These are phyloP conservation scores for Beauveria rudraprayagi DNA, from an alignment of 2,329 filamentous ascomycete species.

Conservation along the genomic window DNA sequence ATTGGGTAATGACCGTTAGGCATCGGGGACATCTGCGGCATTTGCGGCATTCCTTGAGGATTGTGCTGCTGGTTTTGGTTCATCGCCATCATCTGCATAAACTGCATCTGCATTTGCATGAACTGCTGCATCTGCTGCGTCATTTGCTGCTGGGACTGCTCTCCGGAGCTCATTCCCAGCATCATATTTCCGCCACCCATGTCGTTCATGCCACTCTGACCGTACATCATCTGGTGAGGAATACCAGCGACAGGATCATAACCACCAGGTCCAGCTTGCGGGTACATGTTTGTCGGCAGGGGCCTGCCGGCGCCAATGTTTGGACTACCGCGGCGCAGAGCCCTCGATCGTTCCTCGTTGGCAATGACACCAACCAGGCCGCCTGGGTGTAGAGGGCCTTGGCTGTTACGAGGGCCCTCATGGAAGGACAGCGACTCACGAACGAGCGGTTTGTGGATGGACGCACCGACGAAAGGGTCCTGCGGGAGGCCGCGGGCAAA, in stretches of 20 bases:
- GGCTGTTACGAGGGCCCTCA: slow-evolving; percentile 36
- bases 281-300: slow-evolving; percentile 27
- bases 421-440: slow-evolving; percentile 69
- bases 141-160: slow-evolving; percentile 72
- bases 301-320: slow-evolving; percentile 48
- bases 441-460: slow-evolving; percentile 62
- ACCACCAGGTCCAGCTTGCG: slow-evolving; percentile 25
- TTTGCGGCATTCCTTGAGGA: slow-evolving; percentile 23
- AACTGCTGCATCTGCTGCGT: slow-evolving; percentile 78
- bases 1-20: slow-evolving; percentile 21
- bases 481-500: slow-evolving; percentile 77
- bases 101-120: slow-evolving; percentile 93
- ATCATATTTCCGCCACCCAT: slow-evolving; percentile 18
- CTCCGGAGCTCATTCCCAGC: slow-evolving; percentile 47
- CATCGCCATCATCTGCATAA: slow-evolving; percentile 72
- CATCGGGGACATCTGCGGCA: slow-evolving; percentile 25
- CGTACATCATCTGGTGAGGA: slow-evolving; percentile 36
- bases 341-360: slow-evolving; percentile 70
- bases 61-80: slow-evolving; percentile 25
- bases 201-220: slow-evolving; percentile 23
- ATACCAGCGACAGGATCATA: slow-evolving; percentile 44
- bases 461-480: slow-evolving; percentile 77
- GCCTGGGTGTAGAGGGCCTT: slow-evolving; percentile 49
- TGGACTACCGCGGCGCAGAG: slow-evolving; percentile 70
- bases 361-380: slow-evolving; percentile 85